These are phyloP conservation scores for Eucalyptus erythrocorys DNA, from an alignment of 345 rosid species.

Conservation along the genomic window DNA sequence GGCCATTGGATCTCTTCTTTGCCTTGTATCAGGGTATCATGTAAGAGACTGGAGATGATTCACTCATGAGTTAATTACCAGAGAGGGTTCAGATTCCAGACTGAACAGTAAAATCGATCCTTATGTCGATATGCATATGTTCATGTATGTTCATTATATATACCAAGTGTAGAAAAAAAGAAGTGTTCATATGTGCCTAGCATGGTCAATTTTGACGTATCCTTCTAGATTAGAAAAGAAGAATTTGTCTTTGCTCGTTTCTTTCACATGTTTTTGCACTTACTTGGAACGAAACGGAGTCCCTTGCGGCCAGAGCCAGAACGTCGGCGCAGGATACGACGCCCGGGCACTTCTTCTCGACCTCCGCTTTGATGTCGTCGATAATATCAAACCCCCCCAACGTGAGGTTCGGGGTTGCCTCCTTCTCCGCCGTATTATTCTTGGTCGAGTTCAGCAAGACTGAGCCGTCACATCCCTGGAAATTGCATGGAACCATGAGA, in stretches of 20 bases:
- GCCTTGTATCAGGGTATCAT: background rate
- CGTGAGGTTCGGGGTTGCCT: slow-evolving; percentile 11
- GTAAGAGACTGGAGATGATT: background rate
- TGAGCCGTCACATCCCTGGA: slow-evolving; percentile 30
- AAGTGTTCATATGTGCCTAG: background rate
- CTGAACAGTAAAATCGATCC: background rate
- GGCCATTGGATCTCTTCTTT: background rate
- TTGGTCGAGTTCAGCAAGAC: slow-evolving; percentile 15
- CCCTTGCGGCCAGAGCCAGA: slow-evolving; percentile 27
- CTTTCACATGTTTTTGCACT: background rate
- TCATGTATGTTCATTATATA: background rate
- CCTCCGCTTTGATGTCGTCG: slow-evolving; percentile 17
- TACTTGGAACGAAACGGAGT: slow-evolving; percentile 26
- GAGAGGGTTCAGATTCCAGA: background rate
- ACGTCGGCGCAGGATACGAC: slow-evolving; percentile 40
- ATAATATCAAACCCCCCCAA: slow-evolving; percentile 18
- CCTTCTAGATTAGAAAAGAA: background rate
- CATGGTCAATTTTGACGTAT: background rate
- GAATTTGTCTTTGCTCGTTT: background rate
- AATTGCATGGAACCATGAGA: background rate
- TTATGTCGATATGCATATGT: background rate
- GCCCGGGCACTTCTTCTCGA: slow-evolving; percentile 29
- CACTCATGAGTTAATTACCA: background rate
- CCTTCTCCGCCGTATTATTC: slow-evolving; percentile 18
- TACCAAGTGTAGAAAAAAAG: background rate